These are phyloP conservation scores for Limnanthes douglasii DNA, from an alignment of 345 rosid genomes.

Conservation along the genomic window DNA sequence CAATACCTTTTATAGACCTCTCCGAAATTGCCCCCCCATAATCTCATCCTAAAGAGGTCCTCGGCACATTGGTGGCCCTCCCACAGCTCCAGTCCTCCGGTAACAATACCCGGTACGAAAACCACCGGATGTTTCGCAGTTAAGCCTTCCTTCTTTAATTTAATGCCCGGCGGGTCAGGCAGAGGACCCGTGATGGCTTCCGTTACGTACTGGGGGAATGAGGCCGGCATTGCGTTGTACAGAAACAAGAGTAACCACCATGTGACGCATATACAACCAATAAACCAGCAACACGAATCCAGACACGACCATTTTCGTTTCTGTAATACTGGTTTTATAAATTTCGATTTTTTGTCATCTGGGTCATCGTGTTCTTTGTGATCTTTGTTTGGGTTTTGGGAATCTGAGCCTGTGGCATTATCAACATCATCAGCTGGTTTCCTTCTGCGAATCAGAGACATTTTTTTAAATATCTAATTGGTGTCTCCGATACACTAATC, in stretches of 20 bases:
- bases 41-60: conserved; percentile 74
- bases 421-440: no score
- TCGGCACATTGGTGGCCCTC: conserved; percentile 88
- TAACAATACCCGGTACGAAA: conserved; percentile 89
- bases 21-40: conserved; percentile 99
- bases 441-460: no score
- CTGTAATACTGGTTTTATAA: no score
- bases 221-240: conserved; percentile 83
- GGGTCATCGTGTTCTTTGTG: no score
- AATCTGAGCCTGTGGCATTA: no score
- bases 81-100: conserved; percentile 95
- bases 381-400: no score
- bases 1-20: conserved; percentile 94
- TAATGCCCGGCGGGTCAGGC: conserved; percentile 87
- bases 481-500: no score
- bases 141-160: conserved; percentile 71
- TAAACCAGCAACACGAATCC: conserved; percentile 80
- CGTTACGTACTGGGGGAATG: conserved; percentile 70
- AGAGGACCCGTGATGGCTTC: conserved; percentile 90
- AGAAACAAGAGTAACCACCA: conserved; percentile 87
- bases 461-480: no score
- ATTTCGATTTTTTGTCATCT: no score
- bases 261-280: conserved; percentile 62
- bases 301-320: conserved; percentile 76
- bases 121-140: conserved; percentile 79